Evolutionary conservation across 2,329 filamentous ascomycete genomes (phyloP), one percentile per base, ranked within the genome.

Genomic region (Curvularia spicifera): DNA sequence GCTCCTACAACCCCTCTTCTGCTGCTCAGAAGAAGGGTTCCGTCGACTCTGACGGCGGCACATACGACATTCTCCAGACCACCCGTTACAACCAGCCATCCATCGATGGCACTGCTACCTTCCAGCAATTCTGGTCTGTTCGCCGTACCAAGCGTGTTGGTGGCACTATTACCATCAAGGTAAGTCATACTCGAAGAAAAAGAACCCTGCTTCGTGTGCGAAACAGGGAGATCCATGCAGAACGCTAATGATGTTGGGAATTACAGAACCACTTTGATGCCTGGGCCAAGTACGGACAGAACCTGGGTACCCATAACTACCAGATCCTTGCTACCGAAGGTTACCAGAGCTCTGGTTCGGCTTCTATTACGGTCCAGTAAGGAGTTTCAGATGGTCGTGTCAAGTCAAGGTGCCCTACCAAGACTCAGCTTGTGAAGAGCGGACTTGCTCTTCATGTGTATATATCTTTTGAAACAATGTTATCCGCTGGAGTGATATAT

Each of bases 321-420:
- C 79, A 82, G 77, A 84, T 86, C 59, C 73, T 85, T 20, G 83
- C 83, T 13, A 82, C 81, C 0, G 84, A 85, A 71, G 83, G 82
- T 3, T 84, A 84, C 71, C 73, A 77, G 59, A 83, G 82, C 73
- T 79, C 76, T 58, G 83, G 84, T 0, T 77, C 73, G 50, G 77
- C 83, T 42, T 73, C 66, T 47, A 83, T 85, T 59, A 83, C 78
- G 50, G 81, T 84, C 33, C n/a, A 54, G 44, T 43, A 26, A 43
- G 18, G 9, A 9, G 9, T 31, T 24, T 22, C 8, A 43, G 1
- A 43, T 15, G 40, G 2, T 24, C 10, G 15, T 5, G 33, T 37
- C 33, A n/a, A n/a, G 33, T 37, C 5, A n/a, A 37, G 33, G 15
- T 37, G 6, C 15, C 15, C 15, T 37, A 37, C 4, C 2, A n/a